Base-by-base conservation (phyloP, 2,329 filamentous ascomycete species). In the Exutisphaerella laricina region DNA sequence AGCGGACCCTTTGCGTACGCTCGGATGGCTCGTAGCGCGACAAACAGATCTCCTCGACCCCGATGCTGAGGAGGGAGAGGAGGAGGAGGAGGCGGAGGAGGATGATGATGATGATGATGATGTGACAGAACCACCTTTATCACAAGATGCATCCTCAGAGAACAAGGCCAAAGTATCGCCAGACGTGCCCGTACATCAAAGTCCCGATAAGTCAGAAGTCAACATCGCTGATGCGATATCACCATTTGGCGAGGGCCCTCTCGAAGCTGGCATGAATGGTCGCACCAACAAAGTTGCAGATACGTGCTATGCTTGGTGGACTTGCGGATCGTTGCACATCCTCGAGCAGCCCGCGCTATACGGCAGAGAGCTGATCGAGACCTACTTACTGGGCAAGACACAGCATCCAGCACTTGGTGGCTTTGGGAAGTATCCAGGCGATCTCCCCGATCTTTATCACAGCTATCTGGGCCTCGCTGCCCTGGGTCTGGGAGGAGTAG, bases 231-330 rank as follows among this genome's bases (percentile, higher is more conserved):
- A 35, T 35, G 33, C 23, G 4, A 35, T 35, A n/a, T 22, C 43
- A 7, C 48, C 43, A 9, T 46, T 48, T 35, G 34, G 21, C 4
- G 34, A 44, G 13, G 37, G 40, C 13, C 33, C 44, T 23, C 18
- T 39, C 17, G 50, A 46, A 28, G 55, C 87, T 1, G 92, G 89
- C 7, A 88, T 94, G 67, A 95, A 94, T 58, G 92, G 92, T 18
- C 80, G 92, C 37, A 81, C 79, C 61, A 96, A 95, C 69, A 98
- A 98, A 65, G 75, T 82, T 35, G 85, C 86, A 7, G 92, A 98
- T 66, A 97, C 92, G 0, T 98, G 92, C 67, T 98, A 98, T 65
- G 84, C 80, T 16, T 98, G 90, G 73, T 98, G 92, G 92, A 87
- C 86, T 0, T 75, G 76, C 3, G 88, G 79, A 2, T 79, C 88